Evolutionary conservation across 2,329 filamentous ascomycete species (phyloP).

Genomic region (Ustulina deusta): DNA sequence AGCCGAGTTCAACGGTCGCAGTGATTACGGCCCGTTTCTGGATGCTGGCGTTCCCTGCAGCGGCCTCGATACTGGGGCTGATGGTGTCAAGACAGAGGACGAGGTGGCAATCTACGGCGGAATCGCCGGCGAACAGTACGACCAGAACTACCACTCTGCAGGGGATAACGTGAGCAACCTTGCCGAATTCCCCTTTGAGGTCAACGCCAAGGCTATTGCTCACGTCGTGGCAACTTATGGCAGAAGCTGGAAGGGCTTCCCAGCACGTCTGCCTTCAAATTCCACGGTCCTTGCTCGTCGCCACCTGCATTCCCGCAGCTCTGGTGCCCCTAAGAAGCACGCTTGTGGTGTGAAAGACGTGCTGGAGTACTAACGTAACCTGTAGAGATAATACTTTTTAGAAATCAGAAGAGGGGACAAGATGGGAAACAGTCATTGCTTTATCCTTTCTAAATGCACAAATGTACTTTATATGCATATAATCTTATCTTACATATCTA

Average conservation of each 20-base stretch:
- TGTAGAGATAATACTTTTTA: not conserved
- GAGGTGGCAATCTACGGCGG: conserved; percentile 66
- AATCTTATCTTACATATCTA: too few species aligned
- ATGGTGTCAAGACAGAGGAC: conserved; percentile 67
- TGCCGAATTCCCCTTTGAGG: conserved; percentile 64
- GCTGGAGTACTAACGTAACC: conserved; percentile 19
- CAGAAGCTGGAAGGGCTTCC: conserved; percentile 59
- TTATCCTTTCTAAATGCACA: not conserved
- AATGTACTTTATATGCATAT: not conserved
- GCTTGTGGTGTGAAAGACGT: conserved; percentile 7
- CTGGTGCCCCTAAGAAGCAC: conserved; percentile 13
- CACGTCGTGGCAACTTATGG: conserved; percentile 64
- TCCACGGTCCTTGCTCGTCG: conserved; percentile 18
- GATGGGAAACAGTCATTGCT: not conserved
- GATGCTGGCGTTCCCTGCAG: conserved; percentile 63
- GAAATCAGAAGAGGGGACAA: not conserved
- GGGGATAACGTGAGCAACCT: conserved; percentile 67
- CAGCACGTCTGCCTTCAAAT: conserved; percentile 44
- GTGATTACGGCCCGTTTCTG: conserved; percentile 57
- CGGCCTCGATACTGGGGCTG: conserved; percentile 75
- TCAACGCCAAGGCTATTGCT: conserved; percentile 67
- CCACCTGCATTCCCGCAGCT: conserved; percentile 9
- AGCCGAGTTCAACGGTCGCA: conserved; percentile 63
- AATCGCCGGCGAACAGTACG: conserved; percentile 62
- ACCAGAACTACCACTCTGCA: conserved; percentile 67